Percentiles rank a stretch among this genome's conserved stretches.
Evolutionary conservation across 192 early-diverging fungal genomes (phyloP).

Genomic region (Backusella australiensis): DNA sequence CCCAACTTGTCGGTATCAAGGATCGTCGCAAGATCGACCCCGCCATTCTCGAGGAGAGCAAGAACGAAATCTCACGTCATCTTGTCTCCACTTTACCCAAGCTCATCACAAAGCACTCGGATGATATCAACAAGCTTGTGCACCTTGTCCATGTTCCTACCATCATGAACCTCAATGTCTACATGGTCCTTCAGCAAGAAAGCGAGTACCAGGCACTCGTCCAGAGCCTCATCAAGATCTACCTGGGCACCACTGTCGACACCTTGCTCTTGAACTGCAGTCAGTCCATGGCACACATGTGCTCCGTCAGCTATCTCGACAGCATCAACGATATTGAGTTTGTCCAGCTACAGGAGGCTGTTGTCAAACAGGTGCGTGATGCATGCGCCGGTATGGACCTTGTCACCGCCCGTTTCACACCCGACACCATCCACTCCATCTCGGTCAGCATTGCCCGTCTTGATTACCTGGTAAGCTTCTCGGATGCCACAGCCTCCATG

Average conservation of each 20-base stretch:
- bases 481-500: slow-evolving; percentile 19
- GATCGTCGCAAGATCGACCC: slow-evolving; percentile 33
- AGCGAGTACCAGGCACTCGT: slow-evolving; percentile 47
- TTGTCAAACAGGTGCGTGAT: slow-evolving; percentile 25
- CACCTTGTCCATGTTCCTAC: slow-evolving; percentile 42
- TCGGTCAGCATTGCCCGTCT: slow-evolving; percentile 23
- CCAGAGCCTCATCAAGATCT: slow-evolving; percentile 44
- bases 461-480: slow-evolving; percentile 23
- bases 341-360: slow-evolving; percentile 29
- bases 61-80: slow-evolving; percentile 42
- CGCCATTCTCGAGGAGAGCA: slow-evolving; percentile 34
- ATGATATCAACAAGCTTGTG: slow-evolving; percentile 38
- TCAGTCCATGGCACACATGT: slow-evolving; percentile 38
- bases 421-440: slow-evolving; percentile 28
- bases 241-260: slow-evolving; percentile 37
- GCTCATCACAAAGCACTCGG: slow-evolving; percentile 46
- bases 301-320: slow-evolving; percentile 32
- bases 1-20: neutral
- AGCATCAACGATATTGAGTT: slow-evolving; percentile 39
- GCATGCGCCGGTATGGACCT: slow-evolving; percentile 36
- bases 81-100: slow-evolving; percentile 39
- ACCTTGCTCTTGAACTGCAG: slow-evolving; percentile 41
- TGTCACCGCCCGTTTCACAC: slow-evolving; percentile 10
- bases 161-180: slow-evolving; percentile 46
- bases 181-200: slow-evolving; percentile 44